phyloP scores from a whole-genome alignment of 257 asterid genomes.

The Gentiana straminea region DNA sequence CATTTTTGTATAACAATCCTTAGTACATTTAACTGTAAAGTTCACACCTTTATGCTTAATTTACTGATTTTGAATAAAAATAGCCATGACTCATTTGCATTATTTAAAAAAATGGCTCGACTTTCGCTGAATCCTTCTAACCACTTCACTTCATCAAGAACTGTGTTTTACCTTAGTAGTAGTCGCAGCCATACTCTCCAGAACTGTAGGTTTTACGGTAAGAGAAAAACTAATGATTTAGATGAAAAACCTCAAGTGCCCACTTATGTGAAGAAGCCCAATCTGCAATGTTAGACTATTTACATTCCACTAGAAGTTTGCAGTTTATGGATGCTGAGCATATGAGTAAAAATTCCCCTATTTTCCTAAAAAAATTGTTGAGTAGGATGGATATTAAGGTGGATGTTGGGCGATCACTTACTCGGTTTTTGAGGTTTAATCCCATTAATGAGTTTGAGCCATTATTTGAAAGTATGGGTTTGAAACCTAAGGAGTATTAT shows the following conservation, averaged over 20 bases:
- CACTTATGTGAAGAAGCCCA: constrained; percentile 38
- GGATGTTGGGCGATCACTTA: constrained; percentile 28
- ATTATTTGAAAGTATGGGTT: constrained; percentile 71
- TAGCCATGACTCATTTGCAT: no score
- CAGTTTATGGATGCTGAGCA: constrained; percentile 60
- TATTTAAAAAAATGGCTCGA: no score
- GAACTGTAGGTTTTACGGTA: constrained; percentile 25
- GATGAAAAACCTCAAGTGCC: constrained; percentile 11
- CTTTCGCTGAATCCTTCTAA: constrained; percentile 14
- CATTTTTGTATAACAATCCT: no score
- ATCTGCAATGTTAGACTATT: constrained; percentile 56
- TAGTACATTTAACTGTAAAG: no score
- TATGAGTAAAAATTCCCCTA: constrained; percentile 59
- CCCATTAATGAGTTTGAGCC: constrained; percentile 90
- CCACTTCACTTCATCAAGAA: constrained; percentile 20
- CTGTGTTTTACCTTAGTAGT: constrained; percentile 20
- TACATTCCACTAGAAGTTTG: constrained; percentile 64
- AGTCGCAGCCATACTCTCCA: constrained; percentile 15
- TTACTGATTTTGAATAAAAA: no score
- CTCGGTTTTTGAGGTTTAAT: constrained; percentile 61
- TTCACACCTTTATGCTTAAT: no score
- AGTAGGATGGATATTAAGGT: constrained; percentile 22
- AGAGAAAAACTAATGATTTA: constrained; percentile 13
- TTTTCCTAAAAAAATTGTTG: constrained; percentile 39
- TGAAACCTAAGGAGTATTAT: constrained; percentile 38